Conservation (phyloP, 2,329 filamentous ascomycete species). For the Xenoacremonium recifei region DNA sequence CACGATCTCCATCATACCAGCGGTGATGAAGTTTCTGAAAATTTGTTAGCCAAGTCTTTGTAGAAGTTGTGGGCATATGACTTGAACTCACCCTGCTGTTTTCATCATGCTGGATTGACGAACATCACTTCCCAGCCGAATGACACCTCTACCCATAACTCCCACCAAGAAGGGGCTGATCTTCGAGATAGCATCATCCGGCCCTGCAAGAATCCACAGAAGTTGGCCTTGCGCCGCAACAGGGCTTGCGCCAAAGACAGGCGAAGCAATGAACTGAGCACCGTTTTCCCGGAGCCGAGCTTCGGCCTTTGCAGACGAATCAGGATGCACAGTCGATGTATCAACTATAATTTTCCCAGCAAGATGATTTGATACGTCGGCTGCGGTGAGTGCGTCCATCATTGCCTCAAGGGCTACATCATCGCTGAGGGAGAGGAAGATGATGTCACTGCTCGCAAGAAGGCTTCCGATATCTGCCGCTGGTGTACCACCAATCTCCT, state of each 20-base stretch:
- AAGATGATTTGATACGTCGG: conserved; percentile 10
- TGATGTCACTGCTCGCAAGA: conserved; percentile 28
- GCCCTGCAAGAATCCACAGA: conserved; percentile 45
- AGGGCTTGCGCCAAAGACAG: conserved; percentile 51
- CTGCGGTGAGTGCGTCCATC: conserved; percentile 29
- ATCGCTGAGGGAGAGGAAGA: conserved; percentile 43
- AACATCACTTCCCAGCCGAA: conserved; percentile 42
- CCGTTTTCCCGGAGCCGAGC: conserved; percentile 25
- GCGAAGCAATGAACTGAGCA: conserved; percentile 41
- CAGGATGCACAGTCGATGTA: conserved; percentile 49
- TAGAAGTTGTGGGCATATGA: neutral
- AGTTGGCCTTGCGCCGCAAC: conserved; percentile 45
- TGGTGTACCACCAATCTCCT: conserved; percentile 25
- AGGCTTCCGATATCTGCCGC: conserved; percentile 24
- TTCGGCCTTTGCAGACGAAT: conserved; percentile 33
- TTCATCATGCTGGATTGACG: conserved; percentile 46
- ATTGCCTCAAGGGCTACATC: conserved; percentile 37
- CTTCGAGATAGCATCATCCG: conserved; percentile 29
- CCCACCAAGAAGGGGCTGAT: conserved; percentile 40
- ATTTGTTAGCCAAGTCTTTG: neutral
- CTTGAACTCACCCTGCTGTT: conserved; percentile 38
- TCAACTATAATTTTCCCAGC: conserved; percentile 45
- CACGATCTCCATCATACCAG: conserved; percentile 48
- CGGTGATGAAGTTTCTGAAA: conserved; percentile 45
- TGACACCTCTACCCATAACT: conserved; percentile 41